Evolutionary conservation across 305 asterid species (phyloP).

Genomic region (Fraxinus sp.): DNA sequence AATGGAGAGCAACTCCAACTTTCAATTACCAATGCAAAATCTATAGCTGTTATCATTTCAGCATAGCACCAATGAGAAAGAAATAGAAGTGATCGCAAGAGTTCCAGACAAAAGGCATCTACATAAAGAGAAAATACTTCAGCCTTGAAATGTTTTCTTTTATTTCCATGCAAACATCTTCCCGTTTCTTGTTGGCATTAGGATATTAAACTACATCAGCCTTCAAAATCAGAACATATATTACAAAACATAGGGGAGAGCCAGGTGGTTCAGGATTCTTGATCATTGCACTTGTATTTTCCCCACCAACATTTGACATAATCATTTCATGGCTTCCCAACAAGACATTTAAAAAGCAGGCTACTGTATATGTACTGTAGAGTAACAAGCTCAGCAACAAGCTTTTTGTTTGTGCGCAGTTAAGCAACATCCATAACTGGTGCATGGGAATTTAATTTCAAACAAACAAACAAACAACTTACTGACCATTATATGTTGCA

Average conservation of each 20-base stretch:
- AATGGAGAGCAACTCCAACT: not conserved
- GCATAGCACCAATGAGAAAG: not conserved
- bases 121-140: not conserved
- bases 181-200: not conserved
- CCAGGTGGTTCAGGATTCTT: not conserved
- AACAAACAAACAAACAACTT: not conserved
- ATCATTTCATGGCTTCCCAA: not conserved
- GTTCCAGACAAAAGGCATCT: not conserved
- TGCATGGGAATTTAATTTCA: not conserved
- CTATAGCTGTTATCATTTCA: not conserved
- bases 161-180: not conserved
- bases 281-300: not conserved
- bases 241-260: not conserved
- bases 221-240: not conserved
- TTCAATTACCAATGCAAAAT: not conserved
- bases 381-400: not conserved
- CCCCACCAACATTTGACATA: not conserved
- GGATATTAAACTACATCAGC: not conserved
- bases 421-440: not conserved
- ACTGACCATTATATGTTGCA: constrained; percentile 30
- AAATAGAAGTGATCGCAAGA: not conserved
- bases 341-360: not conserved
- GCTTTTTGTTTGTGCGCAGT: not conserved
- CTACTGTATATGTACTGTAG: not conserved
- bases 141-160: not conserved